Percentiles rank a stretch among this genome's conserved stretches.
Evolutionary conservation across 2,329 filamentous ascomycete species (phyloP).

Genomic region (Fusarium acutatum): DNA sequence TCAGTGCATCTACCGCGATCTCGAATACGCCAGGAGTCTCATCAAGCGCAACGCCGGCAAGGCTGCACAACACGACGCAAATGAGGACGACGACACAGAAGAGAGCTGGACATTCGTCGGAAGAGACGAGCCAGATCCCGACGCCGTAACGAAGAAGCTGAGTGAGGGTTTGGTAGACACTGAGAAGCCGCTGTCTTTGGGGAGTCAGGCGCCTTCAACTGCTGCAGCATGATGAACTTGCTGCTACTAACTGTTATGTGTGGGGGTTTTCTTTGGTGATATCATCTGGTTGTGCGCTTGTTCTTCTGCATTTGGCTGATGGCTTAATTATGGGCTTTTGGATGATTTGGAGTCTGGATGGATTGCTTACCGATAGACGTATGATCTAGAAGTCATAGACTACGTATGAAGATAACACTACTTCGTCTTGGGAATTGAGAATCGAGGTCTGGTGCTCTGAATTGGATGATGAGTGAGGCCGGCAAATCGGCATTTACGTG

Average conservation of each 20-base stretch:
- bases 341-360: conserved; percentile 17
- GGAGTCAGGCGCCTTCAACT: conserved; percentile 31
- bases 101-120: conserved; percentile 95
- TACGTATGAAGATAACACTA: conserved; percentile 6
- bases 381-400: conserved; percentile 38
- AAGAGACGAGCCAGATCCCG: conserved; percentile 56
- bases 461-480: background rate
- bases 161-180: conserved; percentile 46
- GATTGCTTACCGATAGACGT: conserved; percentile 26
- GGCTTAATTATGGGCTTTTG: conserved; percentile 20
- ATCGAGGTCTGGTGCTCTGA: background rate
- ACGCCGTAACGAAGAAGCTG: conserved; percentile 52
- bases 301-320: background rate
- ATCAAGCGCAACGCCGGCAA: conserved; percentile 72
- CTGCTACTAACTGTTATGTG: background rate
- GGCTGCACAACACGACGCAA: conserved; percentile 52
- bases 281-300: background rate
- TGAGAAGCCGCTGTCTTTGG: conserved; percentile 37
- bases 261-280: background rate
- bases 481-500: background rate
- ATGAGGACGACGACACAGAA: conserved; percentile 67
- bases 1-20: conserved; percentile 90
- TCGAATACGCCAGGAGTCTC: conserved; percentile 89
- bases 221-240: conserved; percentile 11
- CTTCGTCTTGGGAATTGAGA: background rate